Evolutionary conservation across 805 yeast species (phyloP), one percentile per base, ranked within the genome.

Genomic region (Priceomyces medius): DNA sequence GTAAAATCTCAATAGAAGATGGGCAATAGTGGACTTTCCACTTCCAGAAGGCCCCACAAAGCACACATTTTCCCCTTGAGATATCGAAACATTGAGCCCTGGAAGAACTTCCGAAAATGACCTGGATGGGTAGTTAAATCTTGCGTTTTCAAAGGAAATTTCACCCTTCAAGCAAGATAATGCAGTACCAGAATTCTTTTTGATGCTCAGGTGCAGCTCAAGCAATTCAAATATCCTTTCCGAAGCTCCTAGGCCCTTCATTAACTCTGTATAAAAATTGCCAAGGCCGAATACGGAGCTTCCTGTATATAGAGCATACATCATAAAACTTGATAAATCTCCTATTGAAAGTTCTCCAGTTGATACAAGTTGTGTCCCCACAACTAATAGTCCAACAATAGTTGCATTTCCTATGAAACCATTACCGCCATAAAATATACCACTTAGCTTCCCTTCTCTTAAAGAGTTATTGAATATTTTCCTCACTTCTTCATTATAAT

Each of bases 171-270:
- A 31, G 67, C 65, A 40, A 58, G 55, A 51, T 3, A 66, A 64
- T 40, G 68, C 69, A 34, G 54, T 52, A 3, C 98, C 98, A 17
- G 70, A 56, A 1, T 84, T 76, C 2, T 90, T 79, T 12, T 77
- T 72, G 36, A 90, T 88, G 8, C 71, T 61, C 0, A 97, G 95
- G 48, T 80, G 72, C 61, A 88, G 74, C 46, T 86, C 93, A 45
- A 84, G 80, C 37, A 91, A 70, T 59, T 91, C 98, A 68, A 91
- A 90, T 19, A 91, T 78, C 45, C 98, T 73, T 38, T 89, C 83
- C 0, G 97, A 93, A 0, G 98, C 97, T 38, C 98, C 98, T 6
- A 90, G 86, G 42, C 97, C 98, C 66, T 91, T 91, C 97, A 91
- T 91, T 44, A 91, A 68, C 61, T 91, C 98, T 2, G 95, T 81